Conservation (phyloP, 116 monocot species). For the Papilionanthe hybrid region DNA sequence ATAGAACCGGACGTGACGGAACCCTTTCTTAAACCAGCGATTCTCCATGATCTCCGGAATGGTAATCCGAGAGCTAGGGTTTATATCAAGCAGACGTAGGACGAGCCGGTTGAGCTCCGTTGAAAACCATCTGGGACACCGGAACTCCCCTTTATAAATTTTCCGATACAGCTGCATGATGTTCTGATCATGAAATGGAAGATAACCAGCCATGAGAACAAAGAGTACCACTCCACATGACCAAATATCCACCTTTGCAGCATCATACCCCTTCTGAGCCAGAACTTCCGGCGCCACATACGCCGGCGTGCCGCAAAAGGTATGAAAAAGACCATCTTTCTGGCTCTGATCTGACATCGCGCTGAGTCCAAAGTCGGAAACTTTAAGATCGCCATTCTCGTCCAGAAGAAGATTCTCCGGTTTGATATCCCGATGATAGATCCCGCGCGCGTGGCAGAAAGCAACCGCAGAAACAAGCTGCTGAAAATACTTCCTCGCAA, state of each 20-base stretch:
- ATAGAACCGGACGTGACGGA: constrained; percentile 48
- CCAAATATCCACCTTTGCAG: constrained; percentile 68
- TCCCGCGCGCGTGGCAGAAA: constrained; percentile 78
- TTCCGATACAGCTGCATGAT: constrained; percentile 67
- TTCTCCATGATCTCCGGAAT: constrained; percentile 69
- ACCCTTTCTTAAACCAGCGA: constrained; percentile 76
- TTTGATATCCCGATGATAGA: constrained; percentile 78
- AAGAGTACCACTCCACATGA: constrained; percentile 75
- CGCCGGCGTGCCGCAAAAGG: constrained; percentile 79
- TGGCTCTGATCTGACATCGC: constrained; percentile 63
- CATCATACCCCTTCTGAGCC: constrained; percentile 60
- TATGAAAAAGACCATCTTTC: constrained; percentile 71
- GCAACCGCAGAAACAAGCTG: constrained; percentile 65
- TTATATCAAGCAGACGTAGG: constrained; percentile 53
- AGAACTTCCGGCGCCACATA: constrained; percentile 83
- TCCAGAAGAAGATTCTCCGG: constrained; percentile 79
- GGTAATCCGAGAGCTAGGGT: constrained; percentile 46
- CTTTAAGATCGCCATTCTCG: constrained; percentile 71
- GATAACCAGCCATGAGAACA: constrained; percentile 71
- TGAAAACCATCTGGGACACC: constrained; percentile 74
- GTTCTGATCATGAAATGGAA: constrained; percentile 70
- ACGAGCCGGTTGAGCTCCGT: constrained; percentile 42
- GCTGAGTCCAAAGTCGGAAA: constrained; percentile 71
- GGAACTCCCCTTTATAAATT: constrained; percentile 74
- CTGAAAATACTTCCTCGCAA: constrained; percentile 67